A percentile compares a stretch with the other conserved stretches of the same genome.
Evolutionary conservation across 23 red algal species (phyloP).

Genomic region (Porphyridium purpureum): DNA sequence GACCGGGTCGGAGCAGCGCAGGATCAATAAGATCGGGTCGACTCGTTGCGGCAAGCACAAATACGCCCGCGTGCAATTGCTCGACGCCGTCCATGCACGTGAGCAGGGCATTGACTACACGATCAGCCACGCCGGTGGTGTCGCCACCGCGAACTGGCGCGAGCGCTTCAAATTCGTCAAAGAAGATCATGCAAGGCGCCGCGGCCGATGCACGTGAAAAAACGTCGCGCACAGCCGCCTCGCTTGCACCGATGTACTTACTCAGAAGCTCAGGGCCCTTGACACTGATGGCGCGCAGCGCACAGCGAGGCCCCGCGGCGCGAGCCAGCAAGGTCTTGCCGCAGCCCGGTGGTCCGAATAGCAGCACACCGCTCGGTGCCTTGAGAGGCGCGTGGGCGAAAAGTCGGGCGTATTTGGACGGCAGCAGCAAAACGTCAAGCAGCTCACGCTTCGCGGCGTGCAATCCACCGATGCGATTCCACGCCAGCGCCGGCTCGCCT

Average conservation of each 20-base stretch:
- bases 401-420: not conserved
- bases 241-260: conserved; percentile 48
- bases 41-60: conserved; percentile 77
- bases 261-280: conserved; percentile 36
- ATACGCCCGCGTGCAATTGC: conserved; percentile 21
- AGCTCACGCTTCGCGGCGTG: not conserved
- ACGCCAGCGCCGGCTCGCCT: not conserved
- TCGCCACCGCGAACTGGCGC: conserved; percentile 17
- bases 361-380: conserved; percentile 5
- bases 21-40: conserved; percentile 89
- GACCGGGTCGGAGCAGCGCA: conserved; percentile 63
- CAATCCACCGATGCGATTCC: not conserved
- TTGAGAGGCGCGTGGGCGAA: not conserved
- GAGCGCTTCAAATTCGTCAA: conserved; percentile 34
- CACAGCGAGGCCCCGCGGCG: not conserved
- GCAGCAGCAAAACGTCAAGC: not conserved
- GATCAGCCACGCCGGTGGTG: conserved; percentile 22
- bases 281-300: conserved; percentile 8
- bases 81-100: conserved; percentile 36
- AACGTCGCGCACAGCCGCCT: conserved; percentile 19
- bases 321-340: conserved; percentile 48
- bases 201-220: conserved; percentile 12
- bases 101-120: conserved; percentile 26
- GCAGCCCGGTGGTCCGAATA: conserved; percentile 48
- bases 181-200: conserved; percentile 30